Percentiles rank a stretch among this genome's conserved stretches.
Conservation (phyloP, 2,329 filamentous ascomycete genomes). For the Septoria petroselini region DNA sequence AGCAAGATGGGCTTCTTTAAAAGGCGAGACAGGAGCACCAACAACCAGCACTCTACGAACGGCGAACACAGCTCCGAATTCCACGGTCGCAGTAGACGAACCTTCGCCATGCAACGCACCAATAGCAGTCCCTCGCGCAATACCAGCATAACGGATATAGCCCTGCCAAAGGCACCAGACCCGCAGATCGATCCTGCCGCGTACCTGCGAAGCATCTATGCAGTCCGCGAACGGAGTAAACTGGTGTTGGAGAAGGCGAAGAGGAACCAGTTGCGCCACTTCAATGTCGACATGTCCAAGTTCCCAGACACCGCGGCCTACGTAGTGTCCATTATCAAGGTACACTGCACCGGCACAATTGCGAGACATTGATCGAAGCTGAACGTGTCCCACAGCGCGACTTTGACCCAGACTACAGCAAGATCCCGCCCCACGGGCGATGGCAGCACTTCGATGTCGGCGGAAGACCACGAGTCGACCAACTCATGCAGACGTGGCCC, state of each 20-base stretch:
- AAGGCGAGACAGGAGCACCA: constrained; percentile 45
- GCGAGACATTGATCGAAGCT: background rate
- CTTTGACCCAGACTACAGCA: constrained; percentile 64
- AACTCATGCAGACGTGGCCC: constrained; percentile 68
- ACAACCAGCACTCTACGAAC: constrained; percentile 18
- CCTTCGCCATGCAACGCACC: constrained; percentile 29
- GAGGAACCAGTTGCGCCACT: constrained; percentile 75
- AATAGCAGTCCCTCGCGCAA: constrained; percentile 43
- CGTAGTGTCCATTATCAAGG: constrained; percentile 93
- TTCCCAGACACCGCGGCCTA: constrained; percentile 81
- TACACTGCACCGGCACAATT: constrained; percentile 38
- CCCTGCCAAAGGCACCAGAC: constrained; percentile 81
- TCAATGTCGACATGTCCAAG: constrained; percentile 82
- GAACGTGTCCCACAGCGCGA: constrained; percentile 55
- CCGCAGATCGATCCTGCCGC: constrained; percentile 82
- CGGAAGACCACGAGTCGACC: constrained; percentile 67
- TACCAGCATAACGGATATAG: constrained; percentile 58
- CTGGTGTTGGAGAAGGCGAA: constrained; percentile 74
- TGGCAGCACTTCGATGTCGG: constrained; percentile 85
- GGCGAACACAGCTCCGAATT: constrained; percentile 24
- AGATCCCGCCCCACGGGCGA: constrained; percentile 80
- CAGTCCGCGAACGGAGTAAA: constrained; percentile 75
- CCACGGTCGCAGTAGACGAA: constrained; percentile 25
- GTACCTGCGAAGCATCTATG: constrained; percentile 84
- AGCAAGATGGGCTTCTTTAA: constrained; percentile 52